Percentiles rank a stretch among this genome's conserved stretches.
Conservation (phyloP, 345 rosid genomes). For the Dimocarpus longan region DNA sequence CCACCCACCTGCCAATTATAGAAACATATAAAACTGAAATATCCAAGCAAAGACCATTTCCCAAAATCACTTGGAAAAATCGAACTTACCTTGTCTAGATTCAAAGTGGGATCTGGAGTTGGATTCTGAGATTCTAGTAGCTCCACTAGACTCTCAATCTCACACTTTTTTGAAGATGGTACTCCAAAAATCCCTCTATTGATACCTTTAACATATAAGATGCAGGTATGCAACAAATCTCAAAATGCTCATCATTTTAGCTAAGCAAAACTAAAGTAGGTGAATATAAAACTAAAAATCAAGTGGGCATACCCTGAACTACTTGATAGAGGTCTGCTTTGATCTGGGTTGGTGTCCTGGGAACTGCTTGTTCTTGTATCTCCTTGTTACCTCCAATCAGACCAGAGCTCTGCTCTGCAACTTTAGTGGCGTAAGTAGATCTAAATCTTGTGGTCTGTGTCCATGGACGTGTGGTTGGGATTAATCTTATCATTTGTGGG, state of each 20-base stretch:
- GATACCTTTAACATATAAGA: conserved; percentile 37
- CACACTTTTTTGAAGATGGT: conserved; percentile 59
- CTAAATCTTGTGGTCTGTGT: conserved; percentile 30
- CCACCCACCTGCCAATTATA: conserved; percentile 60
- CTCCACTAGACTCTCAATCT: conserved; percentile 62
- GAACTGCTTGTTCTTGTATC: background rate
- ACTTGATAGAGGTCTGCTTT: conserved; percentile 51
- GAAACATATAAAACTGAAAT: conserved; percentile 8
- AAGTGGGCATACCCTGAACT: conserved; percentile 44
- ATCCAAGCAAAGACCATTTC: background rate
- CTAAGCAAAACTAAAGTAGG: background rate
- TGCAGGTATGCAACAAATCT: background rate
- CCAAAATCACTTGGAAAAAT: background rate
- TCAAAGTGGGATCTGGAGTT: conserved; percentile 67
- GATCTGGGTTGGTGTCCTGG: conserved; percentile 34
- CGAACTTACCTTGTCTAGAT: conserved; percentile 55
- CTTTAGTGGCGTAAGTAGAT: conserved; percentile 33
- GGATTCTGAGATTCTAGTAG: conserved; percentile 79
- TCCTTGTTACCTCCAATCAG: conserved; percentile 20
- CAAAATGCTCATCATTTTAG: background rate
- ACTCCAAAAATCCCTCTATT: conserved; percentile 90
- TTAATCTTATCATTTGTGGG: conserved; percentile 20
- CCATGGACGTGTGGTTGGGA: conserved; percentile 18
- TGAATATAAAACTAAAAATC: background rate
- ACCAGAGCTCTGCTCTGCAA: conserved; percentile 45